Conservation (phyloP, 2,329 filamentous ascomycete species). For the Ascochyta lentis region DNA sequence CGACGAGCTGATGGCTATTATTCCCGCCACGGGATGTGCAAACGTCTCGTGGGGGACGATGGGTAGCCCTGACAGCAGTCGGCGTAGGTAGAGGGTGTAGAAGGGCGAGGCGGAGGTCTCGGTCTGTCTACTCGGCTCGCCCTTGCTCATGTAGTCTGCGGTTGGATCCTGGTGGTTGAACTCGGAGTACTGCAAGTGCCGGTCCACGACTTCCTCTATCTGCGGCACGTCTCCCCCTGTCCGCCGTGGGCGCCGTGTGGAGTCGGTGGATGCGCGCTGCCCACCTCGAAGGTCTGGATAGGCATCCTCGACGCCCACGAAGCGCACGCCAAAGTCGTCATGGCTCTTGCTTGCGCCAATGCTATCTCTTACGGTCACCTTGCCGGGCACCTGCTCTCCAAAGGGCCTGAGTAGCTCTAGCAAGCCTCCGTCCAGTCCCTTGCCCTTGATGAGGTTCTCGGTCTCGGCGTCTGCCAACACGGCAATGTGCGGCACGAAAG, state of each 20-base stretch:
- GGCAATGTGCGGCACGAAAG: conserved; percentile 88
- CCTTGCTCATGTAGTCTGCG: conserved; percentile 53
- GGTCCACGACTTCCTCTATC: conserved; percentile 80
- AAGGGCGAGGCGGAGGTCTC: conserved; percentile 70
- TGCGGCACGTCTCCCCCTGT: conserved; percentile 65
- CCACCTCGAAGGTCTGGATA: conserved; percentile 49
- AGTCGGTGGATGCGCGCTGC: conserved; percentile 35
- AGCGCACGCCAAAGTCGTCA: conserved; percentile 90
- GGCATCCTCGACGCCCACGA: conserved; percentile 72
- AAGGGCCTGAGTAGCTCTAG: conserved; percentile 89
- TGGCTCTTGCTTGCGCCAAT: conserved; percentile 80
- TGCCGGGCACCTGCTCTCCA: conserved; percentile 85
- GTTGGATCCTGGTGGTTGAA: conserved; percentile 49
- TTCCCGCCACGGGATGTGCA: conserved; percentile 88
- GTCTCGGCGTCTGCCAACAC: conserved; percentile 88
- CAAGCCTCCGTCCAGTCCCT: conserved; percentile 83
- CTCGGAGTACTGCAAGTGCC: conserved; percentile 80
- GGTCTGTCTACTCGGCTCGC: conserved; percentile 17
- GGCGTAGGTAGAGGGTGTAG: conserved; percentile 83
- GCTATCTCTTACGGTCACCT: conserved; percentile 89
- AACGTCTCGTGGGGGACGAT: conserved; percentile 90
- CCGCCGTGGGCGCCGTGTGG: conserved; percentile 45
- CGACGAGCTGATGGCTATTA: conserved; percentile 93
- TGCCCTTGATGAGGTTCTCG: conserved; percentile 77
- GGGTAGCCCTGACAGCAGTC: conserved; percentile 79